Evolutionary conservation across 1,284 basidiomycete genomes (phyloP).

Genomic region (Lentinula novae-zelandiae): DNA sequence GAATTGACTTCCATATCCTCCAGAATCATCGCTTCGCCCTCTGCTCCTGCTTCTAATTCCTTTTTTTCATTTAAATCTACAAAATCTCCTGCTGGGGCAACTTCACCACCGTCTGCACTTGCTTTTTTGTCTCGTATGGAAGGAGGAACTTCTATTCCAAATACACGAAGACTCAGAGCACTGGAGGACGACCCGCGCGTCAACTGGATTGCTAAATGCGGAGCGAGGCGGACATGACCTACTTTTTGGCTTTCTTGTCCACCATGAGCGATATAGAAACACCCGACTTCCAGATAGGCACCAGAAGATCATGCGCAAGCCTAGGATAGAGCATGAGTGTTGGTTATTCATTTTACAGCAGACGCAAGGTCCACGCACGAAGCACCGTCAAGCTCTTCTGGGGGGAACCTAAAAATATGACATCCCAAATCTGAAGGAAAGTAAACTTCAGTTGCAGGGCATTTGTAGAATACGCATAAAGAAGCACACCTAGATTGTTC

Average conservation of each 20-base stretch:
- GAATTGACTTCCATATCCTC: background rate
- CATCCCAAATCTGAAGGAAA: constrained; percentile 57
- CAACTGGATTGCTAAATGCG: background rate
- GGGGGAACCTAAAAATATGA: constrained; percentile 67
- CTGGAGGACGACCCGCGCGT: constrained; percentile 27
- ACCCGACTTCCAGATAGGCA: constrained; percentile 92
- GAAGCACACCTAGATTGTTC: constrained; percentile 44
- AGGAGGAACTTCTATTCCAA: constrained; percentile 58
- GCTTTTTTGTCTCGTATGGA: constrained; percentile 4
- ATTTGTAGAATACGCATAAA: constrained; percentile 5
- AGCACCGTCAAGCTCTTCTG: constrained; percentile 48
- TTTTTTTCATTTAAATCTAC: background rate
- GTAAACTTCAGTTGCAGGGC: background rate
- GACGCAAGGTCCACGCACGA: constrained; percentile 38
- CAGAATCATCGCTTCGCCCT: background rate
- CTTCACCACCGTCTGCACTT: background rate
- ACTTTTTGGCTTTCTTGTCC: constrained; percentile 94
- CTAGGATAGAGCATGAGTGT: constrained; percentile 32
- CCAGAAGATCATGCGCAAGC: constrained; percentile 68
- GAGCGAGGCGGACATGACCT: constrained; percentile 9
- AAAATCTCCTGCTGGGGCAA: background rate
- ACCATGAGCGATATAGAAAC: constrained; percentile 86
- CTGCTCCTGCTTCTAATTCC: background rate
- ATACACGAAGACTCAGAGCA: constrained; percentile 78
- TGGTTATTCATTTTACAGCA: background rate